Evolutionary conservation across 305 asterid species (phyloP), one percentile per base, ranked within the genome.

Genomic region (Fraxinus xanthoxyloides): DNA sequence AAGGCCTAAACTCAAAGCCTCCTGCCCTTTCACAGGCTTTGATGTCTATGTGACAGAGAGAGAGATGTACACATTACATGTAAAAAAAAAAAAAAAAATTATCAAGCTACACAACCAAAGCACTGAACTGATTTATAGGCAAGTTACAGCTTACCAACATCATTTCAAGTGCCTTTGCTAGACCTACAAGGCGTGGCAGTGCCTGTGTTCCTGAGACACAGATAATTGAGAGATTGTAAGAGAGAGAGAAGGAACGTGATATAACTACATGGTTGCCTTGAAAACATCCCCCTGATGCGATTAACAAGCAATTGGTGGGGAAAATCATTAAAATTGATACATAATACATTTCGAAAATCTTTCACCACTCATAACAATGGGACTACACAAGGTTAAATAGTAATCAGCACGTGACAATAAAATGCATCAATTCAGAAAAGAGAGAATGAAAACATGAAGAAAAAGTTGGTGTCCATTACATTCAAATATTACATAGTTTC

Each of bases 131-230:
- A 69, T 80, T 51, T 17, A 43, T 34, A 13, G 30, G 70, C 48
- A 85, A 76, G 48, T 1, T 34, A 59, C 65, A 76, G 80, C 95
- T 85, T 90, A 97, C 99, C 91, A 97, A 87, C 91, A 97, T 97
- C 98, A 97, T 93, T 84, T 97, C 99, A 82, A 97, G 97, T 72
- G 98, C 92, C 90, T 97, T 94, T 32, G 98, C 91, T 82, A 92
- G 92, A 77, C 99, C 99, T 23, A 97, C 98, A 75, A 97, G 99
- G 87, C 97, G 98, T 6, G 99, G 99, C 86, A 94, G 97, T n/a
- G 97, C 95, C 86, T 97, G 99, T 15, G 99, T 97, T 59, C 97
- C 97, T 93, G 92, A 56, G 84, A 90, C 17, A 80, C 30, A 51
- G 61, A 17, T 59, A 46, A 26, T 40, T 21, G 63, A 75, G 46